Evolutionary conservation across 208 protist genomes (phyloP).

Genomic region (Trypanosoma melophagium): DNA sequence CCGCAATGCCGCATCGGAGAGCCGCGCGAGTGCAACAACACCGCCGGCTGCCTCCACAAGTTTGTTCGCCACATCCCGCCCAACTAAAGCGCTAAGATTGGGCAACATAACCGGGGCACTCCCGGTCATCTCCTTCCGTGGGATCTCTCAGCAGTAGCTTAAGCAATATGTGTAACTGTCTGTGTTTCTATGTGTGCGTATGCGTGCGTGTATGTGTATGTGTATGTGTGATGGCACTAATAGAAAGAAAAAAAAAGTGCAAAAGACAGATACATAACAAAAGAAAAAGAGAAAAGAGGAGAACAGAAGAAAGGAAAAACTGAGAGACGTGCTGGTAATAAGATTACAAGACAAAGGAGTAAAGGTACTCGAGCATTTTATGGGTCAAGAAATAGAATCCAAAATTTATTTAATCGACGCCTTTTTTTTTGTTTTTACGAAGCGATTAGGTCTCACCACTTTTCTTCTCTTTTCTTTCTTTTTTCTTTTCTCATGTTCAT

Average conservation of each 20-base stretch:
- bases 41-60: conserved; percentile 56
- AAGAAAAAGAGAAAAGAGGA: conserved; percentile 9
- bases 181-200: too few relatives aligned
- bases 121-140: background rate
- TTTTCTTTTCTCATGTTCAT: background rate
- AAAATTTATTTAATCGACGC: too few relatives aligned
- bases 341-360: background rate
- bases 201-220: too few relatives aligned
- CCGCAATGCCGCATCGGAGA: conserved; percentile 66
- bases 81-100: conserved; percentile 65
- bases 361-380: background rate
- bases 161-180: background rate
- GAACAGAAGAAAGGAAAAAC: background rate
- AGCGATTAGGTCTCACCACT: too few relatives aligned
- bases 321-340: background rate
- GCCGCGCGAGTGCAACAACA: conserved; percentile 42
- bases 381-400: too few relatives aligned
- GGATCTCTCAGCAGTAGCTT: background rate
- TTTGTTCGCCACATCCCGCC: conserved; percentile 39
- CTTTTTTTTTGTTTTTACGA: too few relatives aligned
- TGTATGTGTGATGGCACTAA: too few relatives aligned
- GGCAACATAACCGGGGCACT: conserved; percentile 30
- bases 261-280: conserved; percentile 6
- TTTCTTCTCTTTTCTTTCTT: conserved; percentile 6
- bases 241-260: background rate